Evolutionary conservation across 805 yeast species (phyloP).

Genomic region (Candida coquimbonensis): DNA sequence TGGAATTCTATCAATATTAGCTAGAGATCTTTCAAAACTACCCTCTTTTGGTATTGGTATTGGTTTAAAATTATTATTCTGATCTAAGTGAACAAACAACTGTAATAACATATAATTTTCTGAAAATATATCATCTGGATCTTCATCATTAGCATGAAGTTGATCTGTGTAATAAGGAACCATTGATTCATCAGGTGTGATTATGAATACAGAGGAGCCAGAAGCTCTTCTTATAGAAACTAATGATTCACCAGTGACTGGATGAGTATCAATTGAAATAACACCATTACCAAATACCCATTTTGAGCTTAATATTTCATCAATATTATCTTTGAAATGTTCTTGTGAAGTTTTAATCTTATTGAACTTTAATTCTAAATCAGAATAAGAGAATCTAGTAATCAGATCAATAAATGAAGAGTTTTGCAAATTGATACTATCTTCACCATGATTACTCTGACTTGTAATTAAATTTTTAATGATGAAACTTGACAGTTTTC

Average conservation of each 20-base stretch:
- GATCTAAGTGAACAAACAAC: slow-evolving; percentile 37
- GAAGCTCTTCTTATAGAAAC: slow-evolving; percentile 60
- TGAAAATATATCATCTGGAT: slow-evolving; percentile 22
- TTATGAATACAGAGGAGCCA: slow-evolving; percentile 43
- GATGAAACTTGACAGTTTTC: slow-evolving; percentile 54
- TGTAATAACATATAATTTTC: slow-evolving; percentile 49
- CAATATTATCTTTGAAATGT: slow-evolving; percentile 22
- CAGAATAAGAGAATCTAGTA: slow-evolving; percentile 57
- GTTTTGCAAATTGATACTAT: slow-evolving; percentile 36
- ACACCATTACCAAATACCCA: slow-evolving; percentile 62
- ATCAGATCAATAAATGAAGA: slow-evolving; percentile 63
- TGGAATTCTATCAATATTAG: slow-evolving; percentile 67
- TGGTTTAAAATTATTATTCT: slow-evolving; percentile 31
- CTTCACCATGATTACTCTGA: slow-evolving; percentile 28
- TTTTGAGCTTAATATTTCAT: slow-evolving; percentile 24
- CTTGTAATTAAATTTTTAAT: slow-evolving; percentile 45
- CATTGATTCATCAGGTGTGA: slow-evolving; percentile 35
- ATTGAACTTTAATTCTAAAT: slow-evolving; percentile 45
- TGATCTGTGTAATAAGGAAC: slow-evolving; percentile 25
- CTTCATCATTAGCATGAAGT: slow-evolving; percentile 27
- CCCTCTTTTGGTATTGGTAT: slow-evolving; percentile 44
- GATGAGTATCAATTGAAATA: slow-evolving; percentile 48
- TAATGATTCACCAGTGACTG: slow-evolving; percentile 42
- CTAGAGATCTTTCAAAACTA: slow-evolving; percentile 43
- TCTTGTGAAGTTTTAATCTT: slow-evolving; percentile 14